A percentile compares a stretch with the other conserved stretches of the same genome.
phyloP scores from a whole-genome alignment of 495 filamentous ascomycete species.

The Daldinia loculata region DNA sequence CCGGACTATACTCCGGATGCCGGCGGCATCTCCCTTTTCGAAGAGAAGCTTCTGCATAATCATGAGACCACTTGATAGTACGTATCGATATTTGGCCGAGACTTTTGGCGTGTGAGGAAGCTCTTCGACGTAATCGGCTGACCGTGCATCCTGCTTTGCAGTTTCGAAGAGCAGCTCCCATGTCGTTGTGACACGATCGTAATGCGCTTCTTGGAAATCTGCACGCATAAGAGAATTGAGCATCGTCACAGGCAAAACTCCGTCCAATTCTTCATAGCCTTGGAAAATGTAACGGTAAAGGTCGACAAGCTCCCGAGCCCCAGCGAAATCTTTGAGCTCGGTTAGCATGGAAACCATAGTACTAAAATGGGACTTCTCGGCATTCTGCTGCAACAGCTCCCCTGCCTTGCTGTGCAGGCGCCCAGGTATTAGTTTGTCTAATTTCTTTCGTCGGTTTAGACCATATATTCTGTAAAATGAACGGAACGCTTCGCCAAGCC shows the following conservation, averaged over 20 bases:
- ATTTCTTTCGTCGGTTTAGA: constrained; percentile 42
- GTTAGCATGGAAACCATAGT: constrained; percentile 69
- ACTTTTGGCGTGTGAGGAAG: constrained; percentile 48
- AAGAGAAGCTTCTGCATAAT: constrained; percentile 68
- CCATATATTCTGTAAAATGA: constrained; percentile 44
- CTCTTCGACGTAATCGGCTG: constrained; percentile 33
- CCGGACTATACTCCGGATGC: constrained; percentile 59
- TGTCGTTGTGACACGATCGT: constrained; percentile 66
- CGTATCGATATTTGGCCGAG: constrained; percentile 64
- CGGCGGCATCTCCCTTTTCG: constrained; percentile 53
- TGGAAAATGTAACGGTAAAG: constrained; percentile 56
- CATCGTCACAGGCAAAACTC: constrained; percentile 62
- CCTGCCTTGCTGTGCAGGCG: constrained; percentile 29
- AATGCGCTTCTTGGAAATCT: constrained; percentile 63
- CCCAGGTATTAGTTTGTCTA: constrained; percentile 36
- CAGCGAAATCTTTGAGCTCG: constrained; percentile 60
- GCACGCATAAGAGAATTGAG: constrained; percentile 72
- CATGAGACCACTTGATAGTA: constrained; percentile 64
- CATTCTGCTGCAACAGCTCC: constrained; percentile 51
- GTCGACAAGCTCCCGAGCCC: constrained; percentile 65
- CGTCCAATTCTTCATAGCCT: constrained; percentile 33
- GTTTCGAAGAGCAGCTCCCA: constrained; percentile 69
- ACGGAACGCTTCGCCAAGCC: constrained; percentile 45
- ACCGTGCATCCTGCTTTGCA: constrained; percentile 57
- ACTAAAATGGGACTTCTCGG: constrained; percentile 63